These are phyloP conservation scores for Emergomyces orientalis DNA, from an alignment of 2,329 filamentous ascomycete species.

Conservation along the genomic window DNA sequence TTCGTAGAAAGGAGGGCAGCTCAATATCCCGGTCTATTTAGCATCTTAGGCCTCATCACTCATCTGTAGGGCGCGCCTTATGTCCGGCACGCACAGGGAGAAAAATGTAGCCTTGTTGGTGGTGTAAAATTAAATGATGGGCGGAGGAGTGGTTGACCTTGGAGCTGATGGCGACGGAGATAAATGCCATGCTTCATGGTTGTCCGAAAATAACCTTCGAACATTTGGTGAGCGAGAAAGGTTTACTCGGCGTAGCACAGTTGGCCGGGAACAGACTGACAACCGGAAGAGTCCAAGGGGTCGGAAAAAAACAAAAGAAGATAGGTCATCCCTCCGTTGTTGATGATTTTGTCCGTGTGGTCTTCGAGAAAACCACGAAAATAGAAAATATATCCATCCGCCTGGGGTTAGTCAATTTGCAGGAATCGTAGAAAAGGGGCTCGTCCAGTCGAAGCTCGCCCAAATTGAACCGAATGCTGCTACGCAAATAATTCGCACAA, in stretches of 20 bases:
- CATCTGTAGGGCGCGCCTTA: background rate
- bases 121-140: background rate
- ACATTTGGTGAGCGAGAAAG: background rate
- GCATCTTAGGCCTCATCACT: too few relatives aligned
- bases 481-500: too few relatives aligned
- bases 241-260: background rate
- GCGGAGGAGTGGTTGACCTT: too few relatives aligned
- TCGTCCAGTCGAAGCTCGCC: too few relatives aligned
- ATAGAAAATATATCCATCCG: background rate
- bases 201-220: background rate
- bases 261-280: too few relatives aligned
- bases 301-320: background rate
- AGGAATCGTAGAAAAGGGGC: background rate
- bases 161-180: background rate
- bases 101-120: background rate
- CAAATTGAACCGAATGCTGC: too few relatives aligned
- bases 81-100: background rate
- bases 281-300: background rate
- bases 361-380: too few relatives aligned
- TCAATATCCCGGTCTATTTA: background rate
- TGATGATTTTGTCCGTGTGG: too few relatives aligned
- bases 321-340: too few relatives aligned
- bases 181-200: background rate
- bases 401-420: background rate
- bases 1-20: background rate